Conservation (phyloP, 306 rosid species). For the Gynostemma pentaphyllum region DNA sequence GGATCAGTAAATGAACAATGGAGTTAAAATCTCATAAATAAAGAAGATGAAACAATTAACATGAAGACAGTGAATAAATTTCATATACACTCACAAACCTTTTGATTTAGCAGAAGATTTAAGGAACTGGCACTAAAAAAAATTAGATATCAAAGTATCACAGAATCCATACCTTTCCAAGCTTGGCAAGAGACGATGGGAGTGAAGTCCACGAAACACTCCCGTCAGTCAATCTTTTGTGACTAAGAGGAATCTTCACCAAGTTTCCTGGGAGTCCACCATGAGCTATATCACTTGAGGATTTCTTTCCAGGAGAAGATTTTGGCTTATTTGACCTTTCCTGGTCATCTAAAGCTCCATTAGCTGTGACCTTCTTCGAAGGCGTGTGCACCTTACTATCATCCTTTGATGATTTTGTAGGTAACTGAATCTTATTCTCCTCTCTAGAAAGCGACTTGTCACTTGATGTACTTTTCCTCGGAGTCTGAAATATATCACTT, state of each 20-base stretch:
- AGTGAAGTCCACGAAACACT: constrained; percentile 78
- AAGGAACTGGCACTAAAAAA: background rate
- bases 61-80: background rate
- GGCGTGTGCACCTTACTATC: constrained; percentile 44
- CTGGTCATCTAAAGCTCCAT: constrained; percentile 46
- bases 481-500: constrained; percentile 38
- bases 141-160: constrained; percentile 8
- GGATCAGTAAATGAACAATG: background rate
- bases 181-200: constrained; percentile 82
- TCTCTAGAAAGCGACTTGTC: constrained; percentile 61
- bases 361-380: constrained; percentile 37
- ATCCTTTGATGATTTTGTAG: constrained; percentile 44
- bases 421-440: constrained; percentile 40
- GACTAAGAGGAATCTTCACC: constrained; percentile 52
- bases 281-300: constrained; percentile 37
- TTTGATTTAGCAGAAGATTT: background rate
- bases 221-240: constrained; percentile 57
- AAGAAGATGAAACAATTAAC: background rate
- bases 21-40: background rate
- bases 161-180: constrained; percentile 62
- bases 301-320: constrained; percentile 49
- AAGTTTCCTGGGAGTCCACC: constrained; percentile 69
- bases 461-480: constrained; percentile 65
- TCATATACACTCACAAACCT: background rate
- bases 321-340: constrained; percentile 44